These are phyloP conservation scores for Neurospora hispaniola DNA, from an alignment of 495 filamentous ascomycete species.

Conservation along the genomic window DNA sequence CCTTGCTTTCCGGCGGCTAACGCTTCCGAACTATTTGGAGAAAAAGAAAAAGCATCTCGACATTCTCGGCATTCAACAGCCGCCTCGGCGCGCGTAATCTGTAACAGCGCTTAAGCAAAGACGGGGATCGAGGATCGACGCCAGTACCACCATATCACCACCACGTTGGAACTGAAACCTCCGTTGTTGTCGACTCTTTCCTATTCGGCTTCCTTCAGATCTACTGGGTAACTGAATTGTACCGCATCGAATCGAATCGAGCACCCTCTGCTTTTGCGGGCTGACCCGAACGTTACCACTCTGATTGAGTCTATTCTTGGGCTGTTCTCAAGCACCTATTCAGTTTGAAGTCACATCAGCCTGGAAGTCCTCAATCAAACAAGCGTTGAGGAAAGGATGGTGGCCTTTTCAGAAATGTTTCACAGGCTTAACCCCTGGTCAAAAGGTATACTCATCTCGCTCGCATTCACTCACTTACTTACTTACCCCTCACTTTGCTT, in stretches of 20 bases:
- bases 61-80: not conserved
- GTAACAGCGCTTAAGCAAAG: not conserved
- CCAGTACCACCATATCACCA: not conserved
- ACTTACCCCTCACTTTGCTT: not conserved
- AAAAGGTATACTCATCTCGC: slow-evolving; percentile 7
- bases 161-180: not conserved
- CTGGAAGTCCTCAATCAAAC: not conserved
- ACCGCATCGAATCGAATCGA: not conserved
- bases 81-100: not conserved
- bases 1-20: not conserved
- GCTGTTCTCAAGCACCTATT: not conserved
- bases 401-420: slow-evolving; percentile 10
- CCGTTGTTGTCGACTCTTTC: not conserved
- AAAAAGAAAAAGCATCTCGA: not conserved
- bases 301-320: not conserved
- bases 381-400: slow-evolving; percentile 9
- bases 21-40: not conserved
- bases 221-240: not conserved
- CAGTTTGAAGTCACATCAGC: not conserved
- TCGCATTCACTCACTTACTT: not conserved
- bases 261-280: not conserved
- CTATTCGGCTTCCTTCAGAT: not conserved
- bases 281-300: not conserved
- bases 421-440: slow-evolving; percentile 22
- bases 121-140: not conserved